A percentile compares a stretch with the other conserved stretches of the same genome.
These are phyloP conservation scores for Coccomyxa subellipsoidea DNA, from an alignment of 163 green algal species.

Conservation along the genomic window DNA sequence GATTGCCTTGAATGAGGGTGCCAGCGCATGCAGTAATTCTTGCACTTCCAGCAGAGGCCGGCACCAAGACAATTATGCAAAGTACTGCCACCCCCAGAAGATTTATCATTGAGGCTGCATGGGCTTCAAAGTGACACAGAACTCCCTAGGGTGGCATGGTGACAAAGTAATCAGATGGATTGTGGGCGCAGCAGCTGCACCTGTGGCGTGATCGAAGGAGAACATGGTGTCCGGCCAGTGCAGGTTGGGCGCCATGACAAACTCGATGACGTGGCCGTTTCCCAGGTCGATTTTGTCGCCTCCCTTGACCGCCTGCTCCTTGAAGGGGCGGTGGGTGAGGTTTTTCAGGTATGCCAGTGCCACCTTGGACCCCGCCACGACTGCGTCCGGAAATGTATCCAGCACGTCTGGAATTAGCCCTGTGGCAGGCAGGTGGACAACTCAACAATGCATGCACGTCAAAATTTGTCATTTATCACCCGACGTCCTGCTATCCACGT, in stretches of 20 bases:
- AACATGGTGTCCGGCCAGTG: conserved; percentile 67
- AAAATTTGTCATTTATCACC: neutral
- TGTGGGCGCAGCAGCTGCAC: neutral
- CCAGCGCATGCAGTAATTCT: no score
- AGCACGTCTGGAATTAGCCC: conserved; percentile 79
- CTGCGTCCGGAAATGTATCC: conserved; percentile 73
- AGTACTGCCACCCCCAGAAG: no score
- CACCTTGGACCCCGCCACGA: conserved; percentile 83
- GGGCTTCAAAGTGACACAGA: no score
- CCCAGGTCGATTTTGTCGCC: conserved; percentile 39
- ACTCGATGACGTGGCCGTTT: conserved; percentile 85
- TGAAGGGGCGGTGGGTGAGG: conserved; percentile 70
- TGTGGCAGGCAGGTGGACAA: conserved; percentile 10
- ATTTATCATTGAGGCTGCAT: no score
- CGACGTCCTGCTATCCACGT: no score
- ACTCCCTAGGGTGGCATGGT: no score
- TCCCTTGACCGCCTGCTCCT: conserved; percentile 55
- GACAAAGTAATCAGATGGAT: no score
- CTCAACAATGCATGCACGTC: no score
- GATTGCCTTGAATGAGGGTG: no score
- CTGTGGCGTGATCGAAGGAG: conserved; percentile 20
- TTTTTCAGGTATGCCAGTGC: conserved; percentile 45
- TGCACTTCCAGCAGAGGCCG: no score
- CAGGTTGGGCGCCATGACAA: conserved; percentile 96
- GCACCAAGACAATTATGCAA: no score